phyloP scores from a whole-genome alignment of 306 rosid genomes.

The Pterocarpus macrocarpus region DNA sequence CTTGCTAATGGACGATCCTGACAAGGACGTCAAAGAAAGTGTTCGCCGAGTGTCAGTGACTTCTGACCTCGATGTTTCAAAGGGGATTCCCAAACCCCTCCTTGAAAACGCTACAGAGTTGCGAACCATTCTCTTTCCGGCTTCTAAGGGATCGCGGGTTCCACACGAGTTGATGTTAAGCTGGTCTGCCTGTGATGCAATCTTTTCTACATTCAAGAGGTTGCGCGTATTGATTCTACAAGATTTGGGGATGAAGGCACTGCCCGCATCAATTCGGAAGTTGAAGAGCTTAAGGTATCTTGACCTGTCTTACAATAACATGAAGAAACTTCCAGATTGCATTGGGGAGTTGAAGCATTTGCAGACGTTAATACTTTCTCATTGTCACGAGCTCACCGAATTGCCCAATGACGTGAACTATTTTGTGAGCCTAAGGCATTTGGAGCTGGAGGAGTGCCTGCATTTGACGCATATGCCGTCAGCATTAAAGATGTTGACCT shows the following conservation, averaged over 20 bases:
- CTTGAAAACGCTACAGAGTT: background rate
- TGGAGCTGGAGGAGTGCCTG: background rate
- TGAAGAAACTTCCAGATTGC: background rate
- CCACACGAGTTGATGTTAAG: background rate
- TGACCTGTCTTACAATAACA: background rate
- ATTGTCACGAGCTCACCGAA: background rate
- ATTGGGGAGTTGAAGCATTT: background rate
- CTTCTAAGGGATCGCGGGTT: no score
- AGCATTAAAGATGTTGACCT: background rate
- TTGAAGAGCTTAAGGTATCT: conserved; percentile 21
- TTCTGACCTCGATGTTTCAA: background rate
- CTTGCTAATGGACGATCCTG: background rate
- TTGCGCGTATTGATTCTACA: background rate
- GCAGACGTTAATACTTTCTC: background rate
- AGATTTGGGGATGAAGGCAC: background rate
- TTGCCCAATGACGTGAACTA: background rate
- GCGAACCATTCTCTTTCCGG: background rate
- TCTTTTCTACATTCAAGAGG: background rate
- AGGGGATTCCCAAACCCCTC: background rate
- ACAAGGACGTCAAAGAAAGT: background rate
- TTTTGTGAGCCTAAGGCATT: background rate
- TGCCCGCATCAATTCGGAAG: background rate
- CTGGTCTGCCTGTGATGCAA: background rate
- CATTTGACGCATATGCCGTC: background rate
- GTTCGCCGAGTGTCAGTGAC: background rate